phyloP scores from a whole-genome alignment of 805 yeast species.

The Naumovozyma baii region DNA sequence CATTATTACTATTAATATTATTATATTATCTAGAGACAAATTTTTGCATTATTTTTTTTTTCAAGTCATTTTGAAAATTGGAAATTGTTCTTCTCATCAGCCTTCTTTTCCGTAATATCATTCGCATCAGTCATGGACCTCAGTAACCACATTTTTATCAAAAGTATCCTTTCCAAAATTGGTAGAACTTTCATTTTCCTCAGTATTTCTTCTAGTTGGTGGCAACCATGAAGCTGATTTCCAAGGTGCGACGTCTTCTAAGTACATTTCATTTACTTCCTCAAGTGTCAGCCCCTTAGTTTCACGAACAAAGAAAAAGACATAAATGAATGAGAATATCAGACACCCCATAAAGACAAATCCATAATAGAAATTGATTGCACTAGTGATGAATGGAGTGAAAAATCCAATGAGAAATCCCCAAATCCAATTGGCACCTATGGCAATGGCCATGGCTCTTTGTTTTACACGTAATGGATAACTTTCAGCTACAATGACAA shows the following conservation, averaged over 20 bases:
- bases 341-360: slow-evolving; percentile 48
- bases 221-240: slow-evolving; percentile 42
- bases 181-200: not conserved
- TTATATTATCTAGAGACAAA: no score
- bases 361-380: slow-evolving; percentile 61
- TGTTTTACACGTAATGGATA: slow-evolving; percentile 64
- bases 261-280: slow-evolving; percentile 66
- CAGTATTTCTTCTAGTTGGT: not conserved
- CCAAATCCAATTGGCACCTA: slow-evolving; percentile 57
- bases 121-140: not conserved
- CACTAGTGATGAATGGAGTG: slow-evolving; percentile 57
- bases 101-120: not conserved
- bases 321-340: slow-evolving; percentile 46
- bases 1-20: no score
- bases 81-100: not conserved
- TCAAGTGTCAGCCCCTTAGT: slow-evolving; percentile 72
- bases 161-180: not conserved
- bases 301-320: slow-evolving; percentile 59
- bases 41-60: no score
- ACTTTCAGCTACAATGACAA: slow-evolving; percentile 53
- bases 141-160: no score
- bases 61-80: no score
- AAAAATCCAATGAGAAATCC: slow-evolving; percentile 57
- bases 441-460: slow-evolving; percentile 46
- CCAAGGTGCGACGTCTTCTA: slow-evolving; percentile 34